Conservation (phyloP, 2,329 filamentous ascomycete species). For the Pseudopithomyces maydicus region DNA sequence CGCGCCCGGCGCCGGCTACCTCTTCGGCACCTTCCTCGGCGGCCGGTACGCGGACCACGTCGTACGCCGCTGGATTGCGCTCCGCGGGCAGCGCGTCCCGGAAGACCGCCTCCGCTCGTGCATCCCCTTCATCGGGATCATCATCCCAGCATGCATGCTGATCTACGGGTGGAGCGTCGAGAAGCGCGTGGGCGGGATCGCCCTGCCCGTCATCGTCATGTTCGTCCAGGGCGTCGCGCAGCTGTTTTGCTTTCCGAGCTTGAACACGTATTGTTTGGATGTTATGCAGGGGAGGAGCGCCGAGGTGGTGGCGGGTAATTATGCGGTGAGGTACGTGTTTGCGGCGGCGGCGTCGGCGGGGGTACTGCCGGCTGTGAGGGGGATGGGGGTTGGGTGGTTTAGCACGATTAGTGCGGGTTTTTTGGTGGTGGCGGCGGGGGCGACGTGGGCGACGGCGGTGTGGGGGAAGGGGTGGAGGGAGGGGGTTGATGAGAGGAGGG, state of each 20-base stretch:
- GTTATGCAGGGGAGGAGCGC: slow-evolving; percentile 74
- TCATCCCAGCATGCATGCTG: slow-evolving; percentile 68
- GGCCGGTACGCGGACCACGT: slow-evolving; percentile 72
- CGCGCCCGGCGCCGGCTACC: slow-evolving; percentile 72
- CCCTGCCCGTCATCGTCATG: slow-evolving; percentile 72
- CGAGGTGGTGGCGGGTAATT: slow-evolving; percentile 81
- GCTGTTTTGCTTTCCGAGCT: slow-evolving; percentile 73
- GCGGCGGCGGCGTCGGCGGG: slow-evolving; percentile 72
- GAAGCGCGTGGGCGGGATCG: slow-evolving; percentile 59
- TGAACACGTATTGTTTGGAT: slow-evolving; percentile 83
- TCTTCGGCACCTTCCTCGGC: slow-evolving; percentile 72
- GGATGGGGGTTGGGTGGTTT: slow-evolving; percentile 82
- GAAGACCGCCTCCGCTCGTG: slow-evolving; percentile 68
- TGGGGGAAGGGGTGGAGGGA: slow-evolving; percentile 61
- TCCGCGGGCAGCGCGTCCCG: slow-evolving; percentile 65
- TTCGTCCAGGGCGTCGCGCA: slow-evolving; percentile 77
- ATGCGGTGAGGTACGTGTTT: slow-evolving; percentile 76
- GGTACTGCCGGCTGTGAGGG: slow-evolving; percentile 74
- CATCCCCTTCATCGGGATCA: slow-evolving; percentile 60
- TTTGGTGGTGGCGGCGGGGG: slow-evolving; percentile 53
- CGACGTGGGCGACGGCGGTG: slow-evolving; percentile 55
- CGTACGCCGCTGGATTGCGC: slow-evolving; percentile 68
- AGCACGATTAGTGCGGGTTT: slow-evolving; percentile 70
- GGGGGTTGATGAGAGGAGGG: slow-evolving; percentile 56
- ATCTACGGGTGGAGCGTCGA: slow-evolving; percentile 71